A percentile compares a stretch with the other conserved stretches of the same genome.
Conservation (phyloP, 225 moss, liverwort and hornwort species). For the Anthoceros angustus region DNA sequence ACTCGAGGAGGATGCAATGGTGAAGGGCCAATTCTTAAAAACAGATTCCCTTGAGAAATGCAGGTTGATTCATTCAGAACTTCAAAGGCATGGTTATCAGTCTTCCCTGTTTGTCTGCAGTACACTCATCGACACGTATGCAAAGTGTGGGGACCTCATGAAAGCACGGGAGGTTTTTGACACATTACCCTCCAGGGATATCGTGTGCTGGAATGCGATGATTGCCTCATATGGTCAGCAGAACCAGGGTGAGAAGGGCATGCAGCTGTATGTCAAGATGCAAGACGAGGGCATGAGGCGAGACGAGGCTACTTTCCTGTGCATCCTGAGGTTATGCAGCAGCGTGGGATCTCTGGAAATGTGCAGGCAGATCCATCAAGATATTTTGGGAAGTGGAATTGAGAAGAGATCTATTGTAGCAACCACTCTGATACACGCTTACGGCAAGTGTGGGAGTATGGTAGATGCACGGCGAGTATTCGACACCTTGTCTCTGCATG, state of each 20-base stretch:
- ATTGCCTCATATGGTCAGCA: constrained; percentile 1
- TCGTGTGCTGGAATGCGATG: not conserved
- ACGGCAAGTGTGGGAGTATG: constrained; percentile 2
- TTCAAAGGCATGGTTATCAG: not conserved
- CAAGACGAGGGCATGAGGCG: not conserved
- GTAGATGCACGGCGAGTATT: not conserved
- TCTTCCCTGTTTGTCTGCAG: not conserved
- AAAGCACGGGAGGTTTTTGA: not conserved
- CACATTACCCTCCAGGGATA: not conserved
- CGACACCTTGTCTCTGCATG: not conserved
- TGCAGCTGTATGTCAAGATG: not conserved
- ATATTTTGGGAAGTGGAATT: not conserved
- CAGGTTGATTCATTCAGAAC: not conserved
- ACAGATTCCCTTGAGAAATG: not conserved
- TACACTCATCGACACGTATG: not conserved
- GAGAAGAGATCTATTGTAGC: not conserved
- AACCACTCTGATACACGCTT: not conserved
- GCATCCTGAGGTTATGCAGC: not conserved
- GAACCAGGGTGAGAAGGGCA: not conserved
- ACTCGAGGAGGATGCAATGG: not conserved
- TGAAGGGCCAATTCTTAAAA: not conserved
- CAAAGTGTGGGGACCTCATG: not conserved
- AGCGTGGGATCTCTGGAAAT: not conserved
- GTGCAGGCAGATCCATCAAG: not conserved
- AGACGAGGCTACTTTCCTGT: not conserved